Conservation (phyloP, 805 yeast species). For the Suhomyces pyralidae region DNA sequence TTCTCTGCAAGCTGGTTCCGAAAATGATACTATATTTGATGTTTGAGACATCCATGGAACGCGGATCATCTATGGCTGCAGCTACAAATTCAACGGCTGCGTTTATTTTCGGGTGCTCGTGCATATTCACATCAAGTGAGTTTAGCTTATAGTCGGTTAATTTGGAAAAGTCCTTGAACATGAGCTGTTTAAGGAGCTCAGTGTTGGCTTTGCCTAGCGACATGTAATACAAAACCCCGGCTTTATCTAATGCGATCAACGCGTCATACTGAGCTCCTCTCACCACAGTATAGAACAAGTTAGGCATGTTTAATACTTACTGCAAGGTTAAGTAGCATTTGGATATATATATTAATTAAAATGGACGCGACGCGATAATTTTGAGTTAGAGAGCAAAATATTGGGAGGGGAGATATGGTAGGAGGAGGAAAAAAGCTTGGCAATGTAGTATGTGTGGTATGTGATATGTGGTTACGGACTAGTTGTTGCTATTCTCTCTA, state of each 20-base stretch:
- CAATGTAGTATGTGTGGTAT: too few relatives aligned
- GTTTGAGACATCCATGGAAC: neutral
- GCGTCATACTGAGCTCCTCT: constrained; percentile 8
- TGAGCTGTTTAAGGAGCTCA: neutral
- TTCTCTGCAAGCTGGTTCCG: constrained; percentile 39
- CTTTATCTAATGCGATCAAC: constrained; percentile 14
- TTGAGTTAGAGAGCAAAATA: neutral
- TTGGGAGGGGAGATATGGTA: neutral
- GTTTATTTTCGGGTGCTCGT: neutral
- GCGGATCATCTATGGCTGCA: constrained; percentile 11
- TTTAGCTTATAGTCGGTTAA: neutral
- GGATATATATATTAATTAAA: too few relatives aligned
- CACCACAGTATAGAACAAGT: constrained; percentile 13
- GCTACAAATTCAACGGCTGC: constrained; percentile 10
- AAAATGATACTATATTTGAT: constrained; percentile 28
- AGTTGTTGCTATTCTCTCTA: too few relatives aligned
- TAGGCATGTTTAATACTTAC: neutral
- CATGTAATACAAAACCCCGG: constrained; percentile 19
- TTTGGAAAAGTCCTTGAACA: constrained; percentile 14
- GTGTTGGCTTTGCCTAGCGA: constrained; percentile 14
- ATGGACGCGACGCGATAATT: neutral
- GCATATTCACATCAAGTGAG: neutral
- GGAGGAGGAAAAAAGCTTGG: too few relatives aligned
- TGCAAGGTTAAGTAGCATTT: neutral
- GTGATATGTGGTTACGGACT: too few relatives aligned